Percentiles rank a stretch among this genome's conserved stretches.
These are phyloP conservation scores for Neonectria magnoliae DNA, from an alignment of 2,329 filamentous ascomycete species.

Conservation along the genomic window DNA sequence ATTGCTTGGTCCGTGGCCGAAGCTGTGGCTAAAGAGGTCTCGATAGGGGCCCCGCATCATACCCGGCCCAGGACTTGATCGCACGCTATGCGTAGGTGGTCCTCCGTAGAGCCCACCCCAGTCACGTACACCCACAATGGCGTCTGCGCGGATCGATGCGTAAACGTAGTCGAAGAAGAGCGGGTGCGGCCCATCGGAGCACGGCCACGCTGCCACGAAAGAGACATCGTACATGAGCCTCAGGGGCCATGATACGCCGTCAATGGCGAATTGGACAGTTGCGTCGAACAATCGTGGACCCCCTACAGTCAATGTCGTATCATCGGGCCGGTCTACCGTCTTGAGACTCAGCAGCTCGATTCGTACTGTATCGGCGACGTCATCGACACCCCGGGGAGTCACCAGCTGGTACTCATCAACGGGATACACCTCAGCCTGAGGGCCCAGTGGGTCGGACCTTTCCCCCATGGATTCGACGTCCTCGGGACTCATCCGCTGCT, in stretches of 20 bases:
- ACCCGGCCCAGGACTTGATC: conserved; percentile 48
- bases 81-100: conserved; percentile 44
- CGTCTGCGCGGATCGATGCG: conserved; percentile 67
- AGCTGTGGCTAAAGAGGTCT: conserved; percentile 39
- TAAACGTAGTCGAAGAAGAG: conserved; percentile 78
- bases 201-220: conserved; percentile 74
- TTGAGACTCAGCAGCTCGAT: conserved; percentile 74
- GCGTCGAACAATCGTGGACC: conserved; percentile 66
- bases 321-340: conserved; percentile 48
- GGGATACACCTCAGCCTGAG: conserved; percentile 69
- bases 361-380: conserved; percentile 71
- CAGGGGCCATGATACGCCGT: conserved; percentile 71
- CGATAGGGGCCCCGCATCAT: conserved; percentile 41
- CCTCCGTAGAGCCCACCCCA: conserved; percentile 65
- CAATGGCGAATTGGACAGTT: conserved; percentile 70
- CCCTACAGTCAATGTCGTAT: conserved; percentile 33
- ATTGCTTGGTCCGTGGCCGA: conserved; percentile 29
- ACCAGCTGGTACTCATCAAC: conserved; percentile 74
- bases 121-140: conserved; percentile 71
- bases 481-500: conserved; percentile 63
- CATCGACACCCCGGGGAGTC: conserved; percentile 63
- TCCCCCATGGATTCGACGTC: conserved; percentile 74
- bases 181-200: conserved; percentile 70
- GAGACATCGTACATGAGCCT: conserved; percentile 71
- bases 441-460: conserved; percentile 75